These are phyloP conservation scores for Blastobotrys americana DNA, from an alignment of 805 yeast genomes.

Conservation along the genomic window DNA sequence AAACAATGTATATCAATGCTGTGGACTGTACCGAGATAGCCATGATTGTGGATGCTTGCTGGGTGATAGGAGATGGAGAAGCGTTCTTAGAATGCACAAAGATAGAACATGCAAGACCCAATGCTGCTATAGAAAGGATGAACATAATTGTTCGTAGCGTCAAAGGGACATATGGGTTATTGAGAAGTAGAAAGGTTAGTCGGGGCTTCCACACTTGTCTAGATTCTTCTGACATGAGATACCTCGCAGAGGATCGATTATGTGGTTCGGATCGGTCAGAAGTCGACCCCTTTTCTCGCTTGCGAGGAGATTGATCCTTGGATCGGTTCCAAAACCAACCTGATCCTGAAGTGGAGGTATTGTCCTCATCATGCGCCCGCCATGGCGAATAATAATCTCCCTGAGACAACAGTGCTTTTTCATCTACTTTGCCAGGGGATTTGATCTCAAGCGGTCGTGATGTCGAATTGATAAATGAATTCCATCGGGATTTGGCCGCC, in stretches of 20 bases:
- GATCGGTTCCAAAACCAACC: not conserved
- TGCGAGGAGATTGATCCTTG: not conserved
- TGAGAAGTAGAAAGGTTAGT: slow-evolving; percentile 50
- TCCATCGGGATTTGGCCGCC: slow-evolving; percentile 13
- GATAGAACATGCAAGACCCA: slow-evolving; percentile 60
- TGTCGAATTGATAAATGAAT: slow-evolving; percentile 14
- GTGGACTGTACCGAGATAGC: slow-evolving; percentile 77
- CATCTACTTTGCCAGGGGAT: slow-evolving; percentile 12
- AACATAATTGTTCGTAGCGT: slow-evolving; percentile 57
- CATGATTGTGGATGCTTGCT: slow-evolving; percentile 88
- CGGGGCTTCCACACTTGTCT: slow-evolving; percentile 45
- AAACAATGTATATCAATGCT: slow-evolving; percentile 69
- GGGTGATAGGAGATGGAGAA: slow-evolving; percentile 38
- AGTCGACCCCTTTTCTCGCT: slow-evolving; percentile 1
- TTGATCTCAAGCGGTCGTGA: slow-evolving; percentile 6
- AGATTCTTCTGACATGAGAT: slow-evolving; percentile 22
- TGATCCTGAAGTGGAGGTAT: not conserved
- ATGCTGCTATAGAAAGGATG: slow-evolving; percentile 54
- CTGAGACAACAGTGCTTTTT: slow-evolving; percentile 15
- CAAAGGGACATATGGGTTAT: slow-evolving; percentile 76
- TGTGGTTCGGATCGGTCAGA: slow-evolving; percentile 8
- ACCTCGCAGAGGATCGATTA: slow-evolving; percentile 17
- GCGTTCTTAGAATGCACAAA: slow-evolving; percentile 31
- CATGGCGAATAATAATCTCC: slow-evolving; percentile 16
- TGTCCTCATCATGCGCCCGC: slow-evolving; percentile 5